A percentile compares a stretch with the other conserved stretches of the same genome.
Conservation (phyloP, 208 protist species). For the Histomonas meleagridis region DNA sequence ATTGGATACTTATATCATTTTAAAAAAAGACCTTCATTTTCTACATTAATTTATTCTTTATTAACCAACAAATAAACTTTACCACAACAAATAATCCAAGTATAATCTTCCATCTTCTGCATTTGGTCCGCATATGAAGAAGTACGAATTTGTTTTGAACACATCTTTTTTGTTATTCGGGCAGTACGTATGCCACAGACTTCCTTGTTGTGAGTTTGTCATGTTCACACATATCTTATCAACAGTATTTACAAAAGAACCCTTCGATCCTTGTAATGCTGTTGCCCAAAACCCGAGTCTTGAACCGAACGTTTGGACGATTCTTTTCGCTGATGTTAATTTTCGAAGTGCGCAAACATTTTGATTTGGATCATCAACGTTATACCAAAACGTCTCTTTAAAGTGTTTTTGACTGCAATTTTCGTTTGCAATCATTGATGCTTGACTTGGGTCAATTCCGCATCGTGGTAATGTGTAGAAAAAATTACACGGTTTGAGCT, state of each 20-base stretch:
- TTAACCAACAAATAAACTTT: too few relatives aligned
- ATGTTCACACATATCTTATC: background rate
- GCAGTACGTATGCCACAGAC: slow-evolving; percentile 11
- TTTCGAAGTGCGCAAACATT: background rate
- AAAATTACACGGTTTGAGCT: background rate
- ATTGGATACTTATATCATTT: too few relatives aligned
- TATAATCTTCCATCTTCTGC: background rate
- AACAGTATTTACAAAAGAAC: background rate
- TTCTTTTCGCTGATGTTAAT: background rate
- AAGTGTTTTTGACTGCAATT: too few relatives aligned
- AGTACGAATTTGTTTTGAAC: background rate
- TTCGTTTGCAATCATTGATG: background rate
- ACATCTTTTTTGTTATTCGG: background rate
- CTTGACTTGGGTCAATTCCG: background rate
- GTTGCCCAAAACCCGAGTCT: background rate
- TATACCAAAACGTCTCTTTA: background rate
- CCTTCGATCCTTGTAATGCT: background rate
- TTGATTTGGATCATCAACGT: background rate
- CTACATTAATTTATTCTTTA: too few relatives aligned
- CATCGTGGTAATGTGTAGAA: background rate
- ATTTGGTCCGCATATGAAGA: background rate
- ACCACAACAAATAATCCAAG: slow-evolving; percentile 5
- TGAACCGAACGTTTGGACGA: slow-evolving; percentile 21
- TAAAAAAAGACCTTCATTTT: too few relatives aligned
- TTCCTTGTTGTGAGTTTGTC: background rate